Conservation (phyloP, 768 basidiomycete species). For the Boletus edulis region DNA sequence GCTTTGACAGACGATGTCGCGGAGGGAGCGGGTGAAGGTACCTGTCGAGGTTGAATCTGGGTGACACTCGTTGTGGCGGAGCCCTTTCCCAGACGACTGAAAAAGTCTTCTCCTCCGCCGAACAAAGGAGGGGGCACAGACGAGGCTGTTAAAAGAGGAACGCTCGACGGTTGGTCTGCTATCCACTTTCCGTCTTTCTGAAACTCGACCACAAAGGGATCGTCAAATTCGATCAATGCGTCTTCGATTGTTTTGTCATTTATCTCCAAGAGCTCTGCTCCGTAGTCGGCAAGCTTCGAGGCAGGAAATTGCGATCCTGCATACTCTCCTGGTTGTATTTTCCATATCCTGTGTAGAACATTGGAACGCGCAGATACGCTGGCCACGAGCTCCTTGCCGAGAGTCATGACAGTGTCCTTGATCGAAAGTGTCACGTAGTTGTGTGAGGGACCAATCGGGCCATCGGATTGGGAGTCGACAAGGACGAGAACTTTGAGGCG, state of each 20-base stretch:
- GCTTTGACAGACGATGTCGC: constrained; percentile 21
- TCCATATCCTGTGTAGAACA: constrained; percentile 63
- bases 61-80: constrained; percentile 22
- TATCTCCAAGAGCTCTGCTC: constrained; percentile 41
- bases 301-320: constrained; percentile 29
- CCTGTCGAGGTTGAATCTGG: constrained; percentile 23
- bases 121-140: constrained; percentile 51
- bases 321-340: constrained; percentile 40
- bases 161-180: constrained; percentile 33
- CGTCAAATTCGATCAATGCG: constrained; percentile 54
- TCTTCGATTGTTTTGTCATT: constrained; percentile 56
- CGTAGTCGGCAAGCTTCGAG: constrained; percentile 24
- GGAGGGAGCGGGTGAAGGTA: constrained; percentile 20
- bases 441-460: constrained; percentile 30
- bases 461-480: constrained; percentile 25
- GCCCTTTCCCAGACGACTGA: constrained; percentile 40
- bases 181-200: constrained; percentile 59
- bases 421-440: constrained; percentile 47
- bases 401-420: constrained; percentile 46
- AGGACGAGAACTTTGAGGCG: constrained; percentile 56
- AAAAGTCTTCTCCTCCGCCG: constrained; percentile 54
- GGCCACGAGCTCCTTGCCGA: constrained; percentile 41
- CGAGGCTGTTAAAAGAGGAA: constrained; percentile 4
- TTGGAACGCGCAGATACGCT: constrained; percentile 33
- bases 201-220: constrained; percentile 78